Evolutionary conservation across 345 rosid species (phyloP).

Genomic region (Adansonia digitata): DNA sequence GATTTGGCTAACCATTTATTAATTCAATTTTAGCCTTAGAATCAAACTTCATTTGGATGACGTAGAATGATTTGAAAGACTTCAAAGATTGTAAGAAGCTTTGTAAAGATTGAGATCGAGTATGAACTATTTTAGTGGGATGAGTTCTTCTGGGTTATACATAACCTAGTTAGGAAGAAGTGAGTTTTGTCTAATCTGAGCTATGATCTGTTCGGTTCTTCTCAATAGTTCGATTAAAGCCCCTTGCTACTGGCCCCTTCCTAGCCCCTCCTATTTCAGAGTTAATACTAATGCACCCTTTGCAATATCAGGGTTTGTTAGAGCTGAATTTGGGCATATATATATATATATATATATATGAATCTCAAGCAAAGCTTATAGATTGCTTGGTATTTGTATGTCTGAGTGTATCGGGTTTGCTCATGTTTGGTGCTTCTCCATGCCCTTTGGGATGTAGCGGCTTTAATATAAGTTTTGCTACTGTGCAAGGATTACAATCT

Average conservation of each 20-base stretch:
- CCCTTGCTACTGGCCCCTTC: neutral
- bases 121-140: neutral
- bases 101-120: neutral
- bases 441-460: neutral
- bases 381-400: neutral
- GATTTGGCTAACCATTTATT: neutral
- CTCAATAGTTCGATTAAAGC: neutral
- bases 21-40: neutral
- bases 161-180: neutral
- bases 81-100: neutral
- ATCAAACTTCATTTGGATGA: neutral
- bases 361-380: neutral
- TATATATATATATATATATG: no score
- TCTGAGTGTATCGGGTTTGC: neutral
- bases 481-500: neutral
- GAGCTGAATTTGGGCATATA: neutral
- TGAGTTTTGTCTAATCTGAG: neutral
- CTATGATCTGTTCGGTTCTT: neutral
- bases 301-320: neutral
- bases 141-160: neutral
- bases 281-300: neutral
- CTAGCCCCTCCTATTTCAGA: neutral
- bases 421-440: neutral
- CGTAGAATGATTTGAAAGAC: neutral
- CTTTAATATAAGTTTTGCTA: neutral